Conservation (phyloP, 2,329 filamentous ascomycete genomes). For the Exserohilum rostratum region DNA sequence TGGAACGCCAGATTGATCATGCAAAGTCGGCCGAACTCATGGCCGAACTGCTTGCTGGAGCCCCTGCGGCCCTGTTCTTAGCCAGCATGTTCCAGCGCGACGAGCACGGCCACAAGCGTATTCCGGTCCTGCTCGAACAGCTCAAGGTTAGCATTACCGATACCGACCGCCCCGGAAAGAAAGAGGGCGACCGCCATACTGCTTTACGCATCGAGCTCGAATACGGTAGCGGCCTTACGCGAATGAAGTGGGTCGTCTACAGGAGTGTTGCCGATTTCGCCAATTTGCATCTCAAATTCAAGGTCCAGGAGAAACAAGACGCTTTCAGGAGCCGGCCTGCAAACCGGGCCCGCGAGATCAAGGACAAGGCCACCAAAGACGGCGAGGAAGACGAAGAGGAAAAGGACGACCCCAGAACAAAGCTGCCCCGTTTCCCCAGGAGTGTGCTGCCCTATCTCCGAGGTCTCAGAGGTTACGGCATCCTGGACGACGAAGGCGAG, state of each 20-base stretch:
- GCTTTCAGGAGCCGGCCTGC: conserved; percentile 71
- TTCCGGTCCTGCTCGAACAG: conserved; percentile 93
- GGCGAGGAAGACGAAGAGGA: conserved; percentile 49
- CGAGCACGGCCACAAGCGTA: conserved; percentile 92
- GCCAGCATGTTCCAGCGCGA: conserved; percentile 98
- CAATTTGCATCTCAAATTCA: conserved; percentile 93
- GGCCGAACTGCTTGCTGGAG: conserved; percentile 90
- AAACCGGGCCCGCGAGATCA: conserved; percentile 21
- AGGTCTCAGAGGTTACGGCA: conserved; percentile 71
- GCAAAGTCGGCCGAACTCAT: conserved; percentile 95
- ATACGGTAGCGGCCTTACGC: conserved; percentile 91
- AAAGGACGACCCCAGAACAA: conserved; percentile 68
- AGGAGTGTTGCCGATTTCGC: conserved; percentile 87
- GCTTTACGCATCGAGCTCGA: conserved; percentile 92
- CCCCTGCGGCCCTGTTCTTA: conserved; percentile 89
- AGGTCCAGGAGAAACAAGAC: conserved; percentile 81
- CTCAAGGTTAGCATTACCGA: conserved; percentile 87
- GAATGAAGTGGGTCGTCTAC: conserved; percentile 96
- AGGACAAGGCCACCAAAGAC: conserved; percentile 26
- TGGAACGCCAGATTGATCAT: conserved; percentile 85
- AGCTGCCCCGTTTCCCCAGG: conserved; percentile 87
- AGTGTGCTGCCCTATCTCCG: conserved; percentile 89
- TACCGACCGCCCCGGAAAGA: conserved; percentile 60
- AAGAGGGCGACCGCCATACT: conserved; percentile 68
- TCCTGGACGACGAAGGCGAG: conserved; percentile 70